These are phyloP conservation scores for Boechera stricta DNA, from an alignment of 345 rosid genomes.

Conservation along the genomic window DNA sequence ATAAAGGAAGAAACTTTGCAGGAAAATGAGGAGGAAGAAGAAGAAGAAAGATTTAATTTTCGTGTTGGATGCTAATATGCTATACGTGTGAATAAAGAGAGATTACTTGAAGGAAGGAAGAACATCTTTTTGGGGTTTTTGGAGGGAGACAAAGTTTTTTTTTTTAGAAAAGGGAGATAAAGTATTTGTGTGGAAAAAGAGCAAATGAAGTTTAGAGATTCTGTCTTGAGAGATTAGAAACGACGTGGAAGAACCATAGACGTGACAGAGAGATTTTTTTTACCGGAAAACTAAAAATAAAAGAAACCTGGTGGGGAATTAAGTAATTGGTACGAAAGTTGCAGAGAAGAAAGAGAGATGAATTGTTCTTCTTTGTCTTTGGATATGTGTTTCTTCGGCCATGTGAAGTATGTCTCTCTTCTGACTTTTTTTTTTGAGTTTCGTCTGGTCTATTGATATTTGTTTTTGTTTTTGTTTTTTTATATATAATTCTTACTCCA, in stretches of 20 bases:
- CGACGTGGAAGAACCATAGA: conserved; percentile 34
- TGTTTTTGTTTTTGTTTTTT: not conserved
- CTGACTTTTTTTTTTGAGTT: conserved; percentile 41
- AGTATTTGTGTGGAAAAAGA: conserved; percentile 16
- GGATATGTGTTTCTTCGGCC: conserved; percentile 39
- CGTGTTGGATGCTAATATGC: conserved; percentile 15
- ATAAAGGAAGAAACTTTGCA: conserved; percentile 24
- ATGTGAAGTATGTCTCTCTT: conserved; percentile 43
- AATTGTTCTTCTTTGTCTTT: conserved; percentile 5
- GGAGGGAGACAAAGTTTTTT: conserved; percentile 11
- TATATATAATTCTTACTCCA: not conserved
- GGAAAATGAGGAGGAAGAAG: not conserved
- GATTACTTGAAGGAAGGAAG: conserved; percentile 7
- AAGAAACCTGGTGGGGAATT: not conserved
- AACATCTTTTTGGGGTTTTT: not conserved
- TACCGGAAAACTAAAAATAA: not conserved
- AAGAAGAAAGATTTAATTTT: conserved; percentile 3
- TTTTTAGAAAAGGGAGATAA: conserved; percentile 20
- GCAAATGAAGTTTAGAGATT: conserved; percentile 39
- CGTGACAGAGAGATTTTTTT: conserved; percentile 4
- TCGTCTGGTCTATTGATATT: conserved; percentile 29
- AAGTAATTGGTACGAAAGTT: conserved; percentile 17
- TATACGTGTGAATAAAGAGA: conserved; percentile 45
- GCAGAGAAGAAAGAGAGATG: conserved; percentile 29
- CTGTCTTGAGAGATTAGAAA: conserved; percentile 35